phyloP scores from a whole-genome alignment of 2,329 filamentous ascomycete genomes.

The Alternaria postmessia region DNA sequence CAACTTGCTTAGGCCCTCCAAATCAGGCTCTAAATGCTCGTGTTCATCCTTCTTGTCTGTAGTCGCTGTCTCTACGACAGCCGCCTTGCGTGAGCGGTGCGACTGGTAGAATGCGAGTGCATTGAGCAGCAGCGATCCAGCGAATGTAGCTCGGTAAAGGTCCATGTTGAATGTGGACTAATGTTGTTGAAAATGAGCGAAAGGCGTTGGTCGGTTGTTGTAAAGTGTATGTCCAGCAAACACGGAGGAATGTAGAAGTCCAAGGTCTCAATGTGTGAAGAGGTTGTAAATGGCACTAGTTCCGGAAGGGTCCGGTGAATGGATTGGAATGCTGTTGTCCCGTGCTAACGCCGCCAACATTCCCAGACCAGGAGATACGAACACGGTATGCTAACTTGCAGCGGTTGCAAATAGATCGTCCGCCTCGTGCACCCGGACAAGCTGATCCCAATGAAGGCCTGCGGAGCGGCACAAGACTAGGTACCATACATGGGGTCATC shows the following conservation, averaged over 20 bases:
- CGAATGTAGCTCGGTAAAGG: constrained; percentile 43
- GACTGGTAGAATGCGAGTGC: constrained; percentile 37
- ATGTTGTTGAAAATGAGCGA: constrained; percentile 6
- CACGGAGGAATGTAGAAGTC: constrained; percentile 6
- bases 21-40: constrained; percentile 34
- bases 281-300: constrained; percentile 4
- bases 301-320: neutral
- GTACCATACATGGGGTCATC: neutral
- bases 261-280: neutral
- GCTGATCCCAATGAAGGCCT: constrained; percentile 11
- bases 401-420: constrained; percentile 5
- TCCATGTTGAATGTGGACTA: constrained; percentile 34
- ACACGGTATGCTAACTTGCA: neutral
- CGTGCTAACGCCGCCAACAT: neutral
- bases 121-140: constrained; percentile 38
- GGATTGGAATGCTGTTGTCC: neutral
- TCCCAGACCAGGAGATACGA: neutral
- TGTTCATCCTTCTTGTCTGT: constrained; percentile 36
- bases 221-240: constrained; percentile 14
- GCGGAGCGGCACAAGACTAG: constrained; percentile 1
- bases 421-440: constrained; percentile 1
- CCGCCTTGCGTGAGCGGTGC: constrained; percentile 29
- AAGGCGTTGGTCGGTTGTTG: neutral
- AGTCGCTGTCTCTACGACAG: constrained; percentile 10
- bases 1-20: constrained; percentile 46